phyloP scores from a whole-genome alignment of 306 rosid genomes.

The Vigna mungo region DNA sequence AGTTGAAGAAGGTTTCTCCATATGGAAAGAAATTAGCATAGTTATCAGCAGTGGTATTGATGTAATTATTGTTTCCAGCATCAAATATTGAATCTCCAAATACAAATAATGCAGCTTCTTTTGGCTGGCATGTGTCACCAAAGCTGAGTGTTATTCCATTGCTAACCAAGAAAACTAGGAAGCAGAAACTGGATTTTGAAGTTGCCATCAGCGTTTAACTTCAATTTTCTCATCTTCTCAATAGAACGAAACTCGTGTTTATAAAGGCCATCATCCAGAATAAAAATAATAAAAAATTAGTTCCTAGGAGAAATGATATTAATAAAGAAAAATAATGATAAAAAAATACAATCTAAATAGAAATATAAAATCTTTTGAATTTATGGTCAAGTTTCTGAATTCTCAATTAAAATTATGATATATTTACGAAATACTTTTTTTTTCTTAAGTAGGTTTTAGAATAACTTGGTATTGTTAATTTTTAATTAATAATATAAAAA shows the following conservation, averaged over 20 bases:
- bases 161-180: conserved; percentile 25
- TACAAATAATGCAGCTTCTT: conserved; percentile 51
- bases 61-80: conserved; percentile 64
- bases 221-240: neutral
- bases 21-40: conserved; percentile 55
- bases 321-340: no score
- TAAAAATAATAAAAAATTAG: no score
- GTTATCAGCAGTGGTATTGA: conserved; percentile 28
- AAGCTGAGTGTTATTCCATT: neutral
- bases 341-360: no score
- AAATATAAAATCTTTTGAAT: no score
- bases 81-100: conserved; percentile 70
- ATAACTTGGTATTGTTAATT: no score
- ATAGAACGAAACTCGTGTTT: neutral
- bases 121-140: conserved; percentile 26
- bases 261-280: neutral
- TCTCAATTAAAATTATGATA: no score
- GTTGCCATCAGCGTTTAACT: conserved; percentile 24
- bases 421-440: no score
- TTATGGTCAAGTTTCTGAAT: no score
- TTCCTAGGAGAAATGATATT: no score
- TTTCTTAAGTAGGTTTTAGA: no score
- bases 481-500: no score
- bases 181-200: conserved; percentile 14
- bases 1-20: conserved; percentile 61